Conservation (phyloP, 1,284 basidiomycete genomes). For the Coniferiporia sulphurascens region DNA sequence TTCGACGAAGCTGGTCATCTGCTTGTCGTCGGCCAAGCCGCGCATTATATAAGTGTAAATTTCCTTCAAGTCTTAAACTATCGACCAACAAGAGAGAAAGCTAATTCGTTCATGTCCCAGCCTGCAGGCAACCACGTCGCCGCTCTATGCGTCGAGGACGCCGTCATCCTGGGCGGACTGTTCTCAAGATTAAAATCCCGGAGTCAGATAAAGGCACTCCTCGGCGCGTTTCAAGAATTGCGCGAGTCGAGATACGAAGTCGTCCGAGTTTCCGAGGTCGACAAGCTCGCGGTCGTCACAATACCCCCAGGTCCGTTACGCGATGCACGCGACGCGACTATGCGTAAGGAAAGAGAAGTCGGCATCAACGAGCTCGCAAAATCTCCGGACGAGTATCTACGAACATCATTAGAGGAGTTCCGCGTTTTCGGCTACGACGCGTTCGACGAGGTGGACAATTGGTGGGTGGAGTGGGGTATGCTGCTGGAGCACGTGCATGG, state of each 20-base stretch:
- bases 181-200: conserved; percentile 45
- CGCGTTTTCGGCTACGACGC: conserved; percentile 13
- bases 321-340: conserved; percentile 36
- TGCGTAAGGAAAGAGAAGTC: conserved; percentile 26
- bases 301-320: conserved; percentile 35
- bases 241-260: conserved; percentile 34
- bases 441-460: conserved; percentile 13
- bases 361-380: conserved; percentile 11
- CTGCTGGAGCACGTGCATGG: conserved; percentile 5
- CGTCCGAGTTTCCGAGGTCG: conserved; percentile 33
- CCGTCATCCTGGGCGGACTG: conserved; percentile 48
- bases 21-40: conserved; percentile 44
- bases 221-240: conserved; percentile 49
- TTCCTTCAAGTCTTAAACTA: neutral
- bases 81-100: neutral
- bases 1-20: conserved; percentile 39
- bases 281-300: conserved; percentile 35
- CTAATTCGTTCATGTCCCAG: neutral
- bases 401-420: conserved; percentile 6
- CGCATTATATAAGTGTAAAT: conserved; percentile 38
- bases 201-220: conserved; percentile 46
- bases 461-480: conserved; percentile 18
- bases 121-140: conserved; percentile 5
- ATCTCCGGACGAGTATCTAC: conserved; percentile 3
- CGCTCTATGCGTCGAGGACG: conserved; percentile 44